Evolutionary conservation across 495 filamentous ascomycete species (phyloP), one percentile per base, ranked within the genome.

Genomic region (Symbiotaphrina buchneri): DNA sequence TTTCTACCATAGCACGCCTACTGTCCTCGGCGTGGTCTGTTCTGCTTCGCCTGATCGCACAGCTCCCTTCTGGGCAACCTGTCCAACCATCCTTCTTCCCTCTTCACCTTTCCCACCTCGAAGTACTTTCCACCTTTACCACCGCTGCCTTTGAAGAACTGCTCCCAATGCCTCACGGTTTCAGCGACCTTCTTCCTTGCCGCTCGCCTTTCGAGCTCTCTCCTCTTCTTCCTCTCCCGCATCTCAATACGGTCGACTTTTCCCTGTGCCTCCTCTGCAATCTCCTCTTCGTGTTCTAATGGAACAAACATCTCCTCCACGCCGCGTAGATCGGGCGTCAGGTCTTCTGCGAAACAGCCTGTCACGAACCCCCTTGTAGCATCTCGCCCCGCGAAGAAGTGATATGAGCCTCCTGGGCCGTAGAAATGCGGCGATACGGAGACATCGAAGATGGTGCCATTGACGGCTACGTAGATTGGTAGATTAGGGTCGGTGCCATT

Each of bases 391-490:
- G 81, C 60, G 51, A 99, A 93, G 55, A 78, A 76, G 31, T 68
- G 59, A 60, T 99, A 99, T 27, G 62, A 64, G 2, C 87, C 90
- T 11, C 80, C 84, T 0, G 83, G 80, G 1, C 87, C 85, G 63
- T 99, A 97, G 40, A 74, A 69, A 13, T 55, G 51, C 0, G 59
- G 67, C 38, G 74, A 75, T 4, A 65, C 55, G 8, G 74, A 72
- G 21, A 99, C 90, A 50, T 99, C 87, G 64, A 81, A 95, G 57
- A 99, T 79, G 36, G 65, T 73, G 32, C 83, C 78, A 56, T 99
- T 99, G 27, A 99, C 63, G 31, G 80, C 82, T 29, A 99, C 59
- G 53, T 91, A 84, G 49, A 99, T 71, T 3, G 87, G 90, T 14
- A 74, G 66, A 11, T 44, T 40, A 1, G 70, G 55, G 51, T 91